Base-by-base conservation (phyloP, 768 basidiomycete genomes). In the Leccinum ochraceum region DNA sequence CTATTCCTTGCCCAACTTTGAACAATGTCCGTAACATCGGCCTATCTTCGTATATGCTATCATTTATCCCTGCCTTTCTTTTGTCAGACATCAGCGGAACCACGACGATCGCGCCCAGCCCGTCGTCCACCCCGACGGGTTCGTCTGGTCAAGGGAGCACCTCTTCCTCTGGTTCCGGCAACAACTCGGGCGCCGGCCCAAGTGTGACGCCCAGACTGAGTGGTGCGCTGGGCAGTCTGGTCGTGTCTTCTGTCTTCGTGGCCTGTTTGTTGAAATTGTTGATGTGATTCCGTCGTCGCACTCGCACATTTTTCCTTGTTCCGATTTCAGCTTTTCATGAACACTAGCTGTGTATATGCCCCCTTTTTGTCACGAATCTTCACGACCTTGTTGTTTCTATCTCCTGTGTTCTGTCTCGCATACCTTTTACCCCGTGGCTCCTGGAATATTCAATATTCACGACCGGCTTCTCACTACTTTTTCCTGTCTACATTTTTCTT, bases 1-100 rank as follows among this genome's bases (percentile, higher is more conserved):
- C 61, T 76, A 77, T 54, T 66, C 77, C 0, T 63, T 78, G 58
- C 81, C 80, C 11, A 57, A 34, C 4, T 86, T 85, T 64, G 68
- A 74, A 1, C 74, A 83, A 66, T 84, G 85, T 85, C 32, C 1
- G 68, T 64, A 24, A 17, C 10, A 16, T 34, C 17, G 13, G 39
- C 39, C 4, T 34, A 2, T n/a, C 7, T 2, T 2, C 34, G 3
- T 55, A 5, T 53, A 17, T 39, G 39, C 17, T 30, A 16, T 57
- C 16, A 42, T 48, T 56, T 2, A 60, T 24, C 4, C 11, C 3
- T 37, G 14, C 6, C 37, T 6, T 16, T 7, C 37, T 20, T 36
- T 8, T 20, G 4, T 2, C 36, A 72, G 71, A 74, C 32, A 63
- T 72, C 49, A 36, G 60, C 10, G 71, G 71, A 3, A 74, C 72